Evolutionary conservation across 768 basidiomycete genomes (phyloP).

Genomic region (Mycena epipterygia): DNA sequence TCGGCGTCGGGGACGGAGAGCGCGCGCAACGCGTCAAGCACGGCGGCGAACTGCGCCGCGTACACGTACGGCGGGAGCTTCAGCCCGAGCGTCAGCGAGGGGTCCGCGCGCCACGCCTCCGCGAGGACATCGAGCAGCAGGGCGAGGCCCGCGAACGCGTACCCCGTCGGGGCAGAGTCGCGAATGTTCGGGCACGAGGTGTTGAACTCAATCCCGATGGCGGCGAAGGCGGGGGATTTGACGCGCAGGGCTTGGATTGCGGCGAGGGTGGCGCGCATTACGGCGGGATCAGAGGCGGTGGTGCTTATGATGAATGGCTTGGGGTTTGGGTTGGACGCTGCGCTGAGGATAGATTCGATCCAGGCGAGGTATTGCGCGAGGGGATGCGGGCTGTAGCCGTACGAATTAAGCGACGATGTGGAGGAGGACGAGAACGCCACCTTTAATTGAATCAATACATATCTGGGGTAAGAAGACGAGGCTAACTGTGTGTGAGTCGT

Average conservation of each 20-base stretch:
- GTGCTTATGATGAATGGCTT: conserved; percentile 86
- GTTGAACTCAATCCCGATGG: conserved; percentile 84
- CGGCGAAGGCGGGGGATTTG: conserved; percentile 33
- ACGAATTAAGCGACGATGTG: conserved; percentile 83
- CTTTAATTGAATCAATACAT: conserved; percentile 49
- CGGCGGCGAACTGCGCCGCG: conserved; percentile 69
- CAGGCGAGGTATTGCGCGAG: conserved; percentile 76
- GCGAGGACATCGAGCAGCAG: conserved; percentile 71
- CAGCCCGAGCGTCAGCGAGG: conserved; percentile 75
- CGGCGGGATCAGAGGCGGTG: conserved; percentile 68
- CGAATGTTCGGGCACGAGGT: conserved; percentile 88
- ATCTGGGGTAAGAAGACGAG: conserved; percentile 16
- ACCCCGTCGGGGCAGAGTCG: conserved; percentile 74
- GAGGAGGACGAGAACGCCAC: conserved; percentile 68
- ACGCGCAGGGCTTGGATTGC: conserved; percentile 73
- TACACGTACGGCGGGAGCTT: conserved; percentile 86
- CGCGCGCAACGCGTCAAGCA: conserved; percentile 61
- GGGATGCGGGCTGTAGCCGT: conserved; percentile 88
- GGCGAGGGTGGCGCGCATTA: conserved; percentile 68
- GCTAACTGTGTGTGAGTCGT: conserved; percentile 69
- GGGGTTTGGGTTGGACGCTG: conserved; percentile 41
- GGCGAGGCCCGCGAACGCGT: conserved; percentile 64
- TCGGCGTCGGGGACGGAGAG: conserved; percentile 45
- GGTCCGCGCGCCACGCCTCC: conserved; percentile 62
- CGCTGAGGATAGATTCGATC: conserved; percentile 65